Base-by-base conservation (phyloP, 129 eudicot genomes). In the Tanacetum coccineum region DNA sequence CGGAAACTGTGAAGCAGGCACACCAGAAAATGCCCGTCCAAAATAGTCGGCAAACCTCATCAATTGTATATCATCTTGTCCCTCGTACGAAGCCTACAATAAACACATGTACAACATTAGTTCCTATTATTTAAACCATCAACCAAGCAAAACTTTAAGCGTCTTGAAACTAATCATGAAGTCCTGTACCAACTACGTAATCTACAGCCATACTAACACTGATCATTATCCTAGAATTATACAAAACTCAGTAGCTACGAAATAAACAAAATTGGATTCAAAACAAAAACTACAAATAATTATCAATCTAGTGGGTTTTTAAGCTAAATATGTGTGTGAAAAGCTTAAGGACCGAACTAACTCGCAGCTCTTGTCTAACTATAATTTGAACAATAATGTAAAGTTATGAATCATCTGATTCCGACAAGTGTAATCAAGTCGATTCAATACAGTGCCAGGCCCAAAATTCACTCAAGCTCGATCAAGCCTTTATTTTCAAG, bases 21-120 rank as follows among this genome's bases (percentile, higher is more conserved):
- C 99, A 7, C 75, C 84, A 6, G 95, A 77, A 75, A 94, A 94
- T 14, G 97, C 92, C 13, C 93, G 80, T 30, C 96, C 97, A 59
- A 94, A 94, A 79, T 89, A 94, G 77, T 94, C 99, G 7, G 99
- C 99, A 80, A 94, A 86, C 76, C 99, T 81, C 99, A 94, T 89
- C 68, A 94, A 36, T 62, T 94, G 99, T 63, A 94, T 89, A 47
- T 89, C 97, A 55, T 94, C 88, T 26, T 89, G 95, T 9, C 87
- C 77, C 76, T 80, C 97, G 76, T 80, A 94, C 25, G 97, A 86
- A 59, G 72, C 90, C 99, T 94, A 30, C 78, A 62, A 66, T 53
- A 52, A 61, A 32, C 59, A 76, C 44, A 53, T 61, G 59, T 51
- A 61, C 52, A 53, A 61, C 13, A 28, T 76, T 46, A 61, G 70